Conservation (phyloP, 257 asterid genomes). For the Oldenlandia corymbosa region DNA sequence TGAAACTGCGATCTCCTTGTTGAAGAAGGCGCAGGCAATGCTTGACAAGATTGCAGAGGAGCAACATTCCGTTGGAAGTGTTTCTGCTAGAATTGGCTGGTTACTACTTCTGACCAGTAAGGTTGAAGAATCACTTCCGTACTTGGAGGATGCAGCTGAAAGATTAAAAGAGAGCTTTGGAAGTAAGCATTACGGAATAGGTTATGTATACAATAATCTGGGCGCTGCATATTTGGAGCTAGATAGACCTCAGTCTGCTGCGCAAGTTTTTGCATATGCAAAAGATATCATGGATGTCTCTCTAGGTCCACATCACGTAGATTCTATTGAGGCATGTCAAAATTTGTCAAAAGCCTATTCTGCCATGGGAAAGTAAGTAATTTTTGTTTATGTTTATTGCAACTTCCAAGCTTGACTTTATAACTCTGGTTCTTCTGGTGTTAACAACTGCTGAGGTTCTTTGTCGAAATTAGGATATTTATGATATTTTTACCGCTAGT, state of each 20-base stretch:
- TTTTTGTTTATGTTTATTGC: background rate
- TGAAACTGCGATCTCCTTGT: slow-evolving; percentile 64
- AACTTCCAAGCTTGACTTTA: background rate
- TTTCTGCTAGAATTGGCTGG: slow-evolving; percentile 91
- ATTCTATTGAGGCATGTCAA: slow-evolving; percentile 75
- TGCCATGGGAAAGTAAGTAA: slow-evolving; percentile 67
- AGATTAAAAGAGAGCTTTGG: slow-evolving; percentile 94
- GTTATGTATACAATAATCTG: slow-evolving; percentile 79
- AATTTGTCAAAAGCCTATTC: slow-evolving; percentile 95
- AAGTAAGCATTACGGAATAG: slow-evolving; percentile 72
- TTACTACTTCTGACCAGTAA: slow-evolving; percentile 67
- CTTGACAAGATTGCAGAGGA: slow-evolving; percentile 81
- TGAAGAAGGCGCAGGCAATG: slow-evolving; percentile 54
- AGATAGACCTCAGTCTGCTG: slow-evolving; percentile 90
- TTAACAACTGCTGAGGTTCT: no score
- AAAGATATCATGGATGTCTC: slow-evolving; percentile 89
- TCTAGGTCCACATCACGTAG: slow-evolving; percentile 85
- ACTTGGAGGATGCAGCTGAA: slow-evolving; percentile 88
- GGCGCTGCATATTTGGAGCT: slow-evolving; percentile 91
- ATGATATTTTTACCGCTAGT: background rate
- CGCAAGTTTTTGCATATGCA: slow-evolving; percentile 80
- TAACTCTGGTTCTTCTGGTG: no score
- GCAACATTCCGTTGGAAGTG: slow-evolving; percentile 85
- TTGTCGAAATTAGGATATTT: no score
- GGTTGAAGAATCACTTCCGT: slow-evolving; percentile 68